phyloP scores from a whole-genome alignment of 768 basidiomycete species.

The Boletus fagicola region DNA sequence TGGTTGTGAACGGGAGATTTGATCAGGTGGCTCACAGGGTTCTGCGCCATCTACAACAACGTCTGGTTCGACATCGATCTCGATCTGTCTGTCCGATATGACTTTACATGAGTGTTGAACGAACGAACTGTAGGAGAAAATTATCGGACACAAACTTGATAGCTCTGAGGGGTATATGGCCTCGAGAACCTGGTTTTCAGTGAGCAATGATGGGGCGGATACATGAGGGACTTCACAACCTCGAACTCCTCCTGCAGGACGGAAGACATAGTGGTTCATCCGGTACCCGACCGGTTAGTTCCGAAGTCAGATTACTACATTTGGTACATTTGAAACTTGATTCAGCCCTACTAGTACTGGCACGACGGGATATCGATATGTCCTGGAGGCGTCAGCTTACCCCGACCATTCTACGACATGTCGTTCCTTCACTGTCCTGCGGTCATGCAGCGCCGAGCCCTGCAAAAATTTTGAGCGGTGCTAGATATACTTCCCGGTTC shows the following conservation, averaged over 20 bases:
- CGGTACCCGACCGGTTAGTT: constrained; percentile 26
- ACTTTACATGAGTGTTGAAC: constrained; percentile 65
- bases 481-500: constrained; percentile 10
- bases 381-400: constrained; percentile 19
- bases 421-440: background rate
- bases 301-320: constrained; percentile 19
- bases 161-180: constrained; percentile 95
- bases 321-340: constrained; percentile 14
- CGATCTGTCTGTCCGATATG: constrained; percentile 76
- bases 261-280: constrained; percentile 46
- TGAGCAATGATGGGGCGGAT: constrained; percentile 9
- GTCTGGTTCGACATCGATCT: constrained; percentile 88
- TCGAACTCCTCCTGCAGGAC: constrained; percentile 87
- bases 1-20: constrained; percentile 2
- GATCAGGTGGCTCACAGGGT: constrained; percentile 41
- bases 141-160: constrained; percentile 65
- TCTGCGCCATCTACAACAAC: constrained; percentile 61
- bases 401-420: constrained; percentile 14
- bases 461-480: constrained; percentile 1
- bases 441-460: background rate
- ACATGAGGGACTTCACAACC: constrained; percentile 43
- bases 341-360: background rate
- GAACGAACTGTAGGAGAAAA: constrained; percentile 30
- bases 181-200: constrained; percentile 71
- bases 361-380: constrained; percentile 17